These are phyloP conservation scores for Cardamine chenopodiifolia DNA, from an alignment of 345 rosid species.

Conservation along the genomic window DNA sequence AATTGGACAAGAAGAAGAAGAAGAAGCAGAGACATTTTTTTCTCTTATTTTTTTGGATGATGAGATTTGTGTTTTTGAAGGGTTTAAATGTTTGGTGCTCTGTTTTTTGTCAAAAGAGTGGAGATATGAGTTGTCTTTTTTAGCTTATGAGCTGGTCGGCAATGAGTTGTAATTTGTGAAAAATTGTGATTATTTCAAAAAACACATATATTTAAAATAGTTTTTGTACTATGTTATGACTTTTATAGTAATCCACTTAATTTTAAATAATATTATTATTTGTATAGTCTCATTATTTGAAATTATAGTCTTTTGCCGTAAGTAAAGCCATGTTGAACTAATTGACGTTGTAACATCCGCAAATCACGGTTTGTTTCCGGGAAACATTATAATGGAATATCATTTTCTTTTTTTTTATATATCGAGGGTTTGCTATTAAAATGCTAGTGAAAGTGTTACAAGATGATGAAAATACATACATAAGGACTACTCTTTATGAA, in stretches of 20 bases:
- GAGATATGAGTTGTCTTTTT: constrained; percentile 40
- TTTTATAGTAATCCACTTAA: not conserved
- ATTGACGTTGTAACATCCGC: constrained; percentile 43
- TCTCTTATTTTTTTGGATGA: not conserved
- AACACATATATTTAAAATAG: not conserved
- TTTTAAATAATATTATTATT: constrained; percentile 1
- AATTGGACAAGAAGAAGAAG: constrained; percentile 35
- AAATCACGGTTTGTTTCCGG: constrained; percentile 43
- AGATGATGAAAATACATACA: too few species aligned
- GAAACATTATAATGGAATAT: constrained; percentile 38
- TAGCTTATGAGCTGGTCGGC: constrained; percentile 43
- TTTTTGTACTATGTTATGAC: constrained; percentile 9
- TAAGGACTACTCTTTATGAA: too few species aligned
- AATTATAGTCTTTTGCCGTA: constrained; percentile 29
- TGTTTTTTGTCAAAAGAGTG: constrained; percentile 46
- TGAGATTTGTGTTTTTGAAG: constrained; percentile 39
- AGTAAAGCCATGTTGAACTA: constrained; percentile 42
- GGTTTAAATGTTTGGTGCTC: constrained; percentile 38
- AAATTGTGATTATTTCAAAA: constrained; percentile 4
- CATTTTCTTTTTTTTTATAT: too few species aligned
- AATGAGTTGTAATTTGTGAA: constrained; percentile 32
- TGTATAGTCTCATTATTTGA: constrained; percentile 26
- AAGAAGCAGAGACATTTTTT: constrained; percentile 49
- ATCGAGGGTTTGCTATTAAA: too few species aligned
- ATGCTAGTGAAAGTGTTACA: too few species aligned